phyloP scores from a whole-genome alignment of 352 stramenopile species.

The Globisporangium abappressorium region DNA sequence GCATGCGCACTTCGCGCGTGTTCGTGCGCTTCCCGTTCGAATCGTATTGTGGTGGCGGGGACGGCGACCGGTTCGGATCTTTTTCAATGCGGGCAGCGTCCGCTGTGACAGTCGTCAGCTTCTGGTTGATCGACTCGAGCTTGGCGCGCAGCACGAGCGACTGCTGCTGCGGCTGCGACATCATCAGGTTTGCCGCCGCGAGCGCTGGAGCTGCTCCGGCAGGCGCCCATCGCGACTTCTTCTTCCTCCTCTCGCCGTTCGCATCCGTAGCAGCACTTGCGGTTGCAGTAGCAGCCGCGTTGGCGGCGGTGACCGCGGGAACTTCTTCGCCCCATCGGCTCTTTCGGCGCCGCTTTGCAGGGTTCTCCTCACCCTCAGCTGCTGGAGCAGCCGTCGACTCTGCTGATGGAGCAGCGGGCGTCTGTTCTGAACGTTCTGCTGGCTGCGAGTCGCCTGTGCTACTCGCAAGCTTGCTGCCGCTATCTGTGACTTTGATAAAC shows the following conservation, averaged over 20 bases:
- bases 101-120: slow-evolving; percentile 70
- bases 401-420: not conserved
- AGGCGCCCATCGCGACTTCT: slow-evolving; percentile 81
- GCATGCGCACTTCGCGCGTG: slow-evolving; percentile 95
- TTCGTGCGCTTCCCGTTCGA: slow-evolving; percentile 95
- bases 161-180: slow-evolving; percentile 71
- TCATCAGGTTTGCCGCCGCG: slow-evolving; percentile 38
- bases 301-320: slow-evolving; percentile 21
- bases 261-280: slow-evolving; percentile 1
- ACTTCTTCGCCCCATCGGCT: slow-evolving; percentile 85
- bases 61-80: slow-evolving; percentile 90
- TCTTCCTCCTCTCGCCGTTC: slow-evolving; percentile 55
- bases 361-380: slow-evolving; percentile 32
- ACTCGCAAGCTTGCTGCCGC: slow-evolving; percentile 20
- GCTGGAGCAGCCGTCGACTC: not conserved
- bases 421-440: not conserved
- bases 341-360: slow-evolving; percentile 73
- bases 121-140: slow-evolving; percentile 71
- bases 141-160: slow-evolving; percentile 63
- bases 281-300: not conserved
- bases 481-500: slow-evolving; percentile 85
- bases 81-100: slow-evolving; percentile 81
- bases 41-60: slow-evolving; percentile 94
- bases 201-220: slow-evolving; percentile 33
- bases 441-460: not conserved